Percentiles rank a stretch among this genome's conserved stretches.
phyloP scores from a whole-genome alignment of 2,329 filamentous ascomycete genomes.

The Fusarium sp. region DNA sequence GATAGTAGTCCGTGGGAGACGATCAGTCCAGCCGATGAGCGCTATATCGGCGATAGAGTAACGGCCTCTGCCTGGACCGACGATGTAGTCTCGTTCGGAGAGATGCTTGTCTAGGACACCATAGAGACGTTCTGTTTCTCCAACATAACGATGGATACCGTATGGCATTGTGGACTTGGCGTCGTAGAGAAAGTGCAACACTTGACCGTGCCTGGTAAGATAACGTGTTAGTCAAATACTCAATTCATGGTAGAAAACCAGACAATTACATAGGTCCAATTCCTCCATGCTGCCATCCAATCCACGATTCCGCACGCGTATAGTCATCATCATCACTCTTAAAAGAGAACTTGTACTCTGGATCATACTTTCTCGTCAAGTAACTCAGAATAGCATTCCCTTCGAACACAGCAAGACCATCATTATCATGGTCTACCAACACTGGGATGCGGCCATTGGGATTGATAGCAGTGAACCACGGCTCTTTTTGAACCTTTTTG shows the following conservation, averaged over 20 bases:
- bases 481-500: conserved; percentile 74
- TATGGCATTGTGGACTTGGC: conserved; percentile 78
- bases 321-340: conserved; percentile 54
- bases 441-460: conserved; percentile 76
- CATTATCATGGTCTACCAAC: conserved; percentile 74
- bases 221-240: conserved; percentile 26
- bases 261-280: conserved; percentile 68
- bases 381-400: conserved; percentile 80
- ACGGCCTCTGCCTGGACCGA: conserved; percentile 65
- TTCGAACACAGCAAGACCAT: conserved; percentile 76
- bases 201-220: conserved; percentile 74
- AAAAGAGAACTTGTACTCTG: conserved; percentile 59
- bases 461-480: conserved; percentile 72
- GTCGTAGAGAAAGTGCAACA: conserved; percentile 75
- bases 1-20: conserved; percentile 58
- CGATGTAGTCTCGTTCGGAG: conserved; percentile 61
- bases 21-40: conserved; percentile 75
- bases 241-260: not conserved
- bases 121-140: conserved; percentile 81
- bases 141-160: conserved; percentile 78
- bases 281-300: conserved; percentile 80
- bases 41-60: conserved; percentile 79
- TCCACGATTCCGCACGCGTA: conserved; percentile 60
- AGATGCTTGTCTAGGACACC: conserved; percentile 77
- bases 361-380: conserved; percentile 78